phyloP scores from a whole-genome alignment of 1,139 yeast species.

The Suhomyces guaymorum region DNA sequence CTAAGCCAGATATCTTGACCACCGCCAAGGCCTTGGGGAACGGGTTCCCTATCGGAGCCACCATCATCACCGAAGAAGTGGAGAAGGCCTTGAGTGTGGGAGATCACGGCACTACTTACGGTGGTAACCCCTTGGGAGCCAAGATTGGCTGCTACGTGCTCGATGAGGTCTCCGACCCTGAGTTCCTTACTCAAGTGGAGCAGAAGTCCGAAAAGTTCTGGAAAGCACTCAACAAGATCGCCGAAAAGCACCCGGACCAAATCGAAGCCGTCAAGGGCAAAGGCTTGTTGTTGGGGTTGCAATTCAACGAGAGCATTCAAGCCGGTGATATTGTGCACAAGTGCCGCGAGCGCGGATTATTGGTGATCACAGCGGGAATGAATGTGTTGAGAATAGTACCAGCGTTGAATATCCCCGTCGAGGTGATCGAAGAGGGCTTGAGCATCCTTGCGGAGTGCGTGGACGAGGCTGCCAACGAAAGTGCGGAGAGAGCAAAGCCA shows the following conservation, averaged over 20 bases:
- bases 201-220: conserved; percentile 57
- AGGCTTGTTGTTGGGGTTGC: conserved; percentile 84
- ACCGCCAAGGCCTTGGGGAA: conserved; percentile 96
- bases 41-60: conserved; percentile 97
- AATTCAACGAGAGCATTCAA: conserved; percentile 57
- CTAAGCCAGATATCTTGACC: conserved; percentile 92
- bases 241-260: conserved; percentile 56
- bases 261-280: conserved; percentile 77
- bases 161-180: conserved; percentile 59
- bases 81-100: conserved; percentile 77
- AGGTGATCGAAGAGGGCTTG: conserved; percentile 68
- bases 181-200: conserved; percentile 60
- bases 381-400: conserved; percentile 91
- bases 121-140: conserved; percentile 93
- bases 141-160: conserved; percentile 78
- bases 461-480: conserved; percentile 14
- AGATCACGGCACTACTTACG: conserved; percentile 97
- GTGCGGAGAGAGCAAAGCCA: too few relatives aligned
- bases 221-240: conserved; percentile 51
- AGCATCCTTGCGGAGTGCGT: conserved; percentile 59
- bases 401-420: conserved; percentile 79
- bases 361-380: conserved; percentile 87
- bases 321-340: conserved; percentile 65
- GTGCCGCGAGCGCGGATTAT: conserved; percentile 77
- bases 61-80: conserved; percentile 78